Evolutionary conservation across 2,329 filamentous ascomycete species (phyloP), one percentile per base, ranked within the genome.

Genomic region (Aspergillus fischeri): DNA sequence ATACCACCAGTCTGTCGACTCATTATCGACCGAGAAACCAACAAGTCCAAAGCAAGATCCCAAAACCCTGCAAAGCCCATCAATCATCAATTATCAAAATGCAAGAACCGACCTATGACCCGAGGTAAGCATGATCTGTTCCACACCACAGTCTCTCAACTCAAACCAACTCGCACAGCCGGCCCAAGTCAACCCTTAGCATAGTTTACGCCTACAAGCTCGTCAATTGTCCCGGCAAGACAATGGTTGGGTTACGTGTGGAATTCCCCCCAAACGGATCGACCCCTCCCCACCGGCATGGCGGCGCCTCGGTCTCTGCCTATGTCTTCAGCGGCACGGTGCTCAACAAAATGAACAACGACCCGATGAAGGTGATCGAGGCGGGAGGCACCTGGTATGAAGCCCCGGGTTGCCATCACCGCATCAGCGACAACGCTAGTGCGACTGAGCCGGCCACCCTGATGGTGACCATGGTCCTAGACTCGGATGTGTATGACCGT

Each of bases 281-380:
- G 6, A 78, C 77, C 0, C 78, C 79, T 1, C 76, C 80, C 0
- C 79, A 81, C 60, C 73, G 73, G 0, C 80, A 81, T 54, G 76
- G 73, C 1, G 77, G 76, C 2, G 77, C 77, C 3, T 71, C 75
- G 0, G 77, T 78, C 9, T 63, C 74, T 1, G 78, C 69, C 1
- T 67, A 75, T 24, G 67, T 81, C 2, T 58, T 77, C 35, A 65
- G 67, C 20, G 79, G 78, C 17, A 62, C 68, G 4, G 54, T 78
- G 4, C 60, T 77, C 5, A 81, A 78, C 54, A 77, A 79, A 24
- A 83, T 82, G 80, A 81, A 83, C 41, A 63, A 77, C 8, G 73
- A 77, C 4, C 73, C 74, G 1, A 75, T 78, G 27, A 65, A 70
- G 47, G 63, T 76, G 1, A 71, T 77, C 51, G 25, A 64, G 1